phyloP scores from a whole-genome alignment of 169 alveolate species.

The Cardiosporidium cionae region DNA sequence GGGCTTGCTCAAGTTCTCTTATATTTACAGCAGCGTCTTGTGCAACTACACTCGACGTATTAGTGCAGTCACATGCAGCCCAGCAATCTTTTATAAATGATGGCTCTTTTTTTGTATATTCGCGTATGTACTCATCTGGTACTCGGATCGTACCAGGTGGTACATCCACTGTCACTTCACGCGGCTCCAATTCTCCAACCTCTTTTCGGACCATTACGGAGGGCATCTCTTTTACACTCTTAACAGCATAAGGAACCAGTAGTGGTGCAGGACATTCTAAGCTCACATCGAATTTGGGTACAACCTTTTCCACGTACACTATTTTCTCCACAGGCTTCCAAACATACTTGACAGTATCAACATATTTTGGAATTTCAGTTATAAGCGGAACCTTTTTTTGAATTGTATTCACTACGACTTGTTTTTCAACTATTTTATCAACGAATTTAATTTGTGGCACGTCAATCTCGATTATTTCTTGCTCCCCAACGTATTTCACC shows the following conservation, averaged over 20 bases:
- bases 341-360: constrained; percentile 64
- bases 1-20: too few species aligned
- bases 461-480: constrained; percentile 62
- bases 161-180: constrained; percentile 28
- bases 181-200: constrained; percentile 26
- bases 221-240: constrained; percentile 65
- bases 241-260: constrained; percentile 71
- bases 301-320: constrained; percentile 59
- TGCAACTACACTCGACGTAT: too few species aligned
- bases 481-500: constrained; percentile 70
- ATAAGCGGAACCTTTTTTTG: constrained; percentile 70
- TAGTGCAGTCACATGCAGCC: too few species aligned
- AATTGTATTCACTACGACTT: constrained; percentile 67
- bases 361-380: constrained; percentile 63
- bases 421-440: constrained; percentile 63
- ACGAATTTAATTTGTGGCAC: constrained; percentile 68
- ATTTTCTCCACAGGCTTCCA: constrained; percentile 72
- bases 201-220: constrained; percentile 61
- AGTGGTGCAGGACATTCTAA: constrained; percentile 76
- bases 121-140: constrained; percentile 46
- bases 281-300: constrained; percentile 70
- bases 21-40: too few species aligned
- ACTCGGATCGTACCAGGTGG: constrained; percentile 54
- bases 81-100: too few species aligned
- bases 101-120: constrained; percentile 18